Conservation (phyloP, 2,329 filamentous ascomycete species). For the Fusarium solani-melongenae region DNA sequence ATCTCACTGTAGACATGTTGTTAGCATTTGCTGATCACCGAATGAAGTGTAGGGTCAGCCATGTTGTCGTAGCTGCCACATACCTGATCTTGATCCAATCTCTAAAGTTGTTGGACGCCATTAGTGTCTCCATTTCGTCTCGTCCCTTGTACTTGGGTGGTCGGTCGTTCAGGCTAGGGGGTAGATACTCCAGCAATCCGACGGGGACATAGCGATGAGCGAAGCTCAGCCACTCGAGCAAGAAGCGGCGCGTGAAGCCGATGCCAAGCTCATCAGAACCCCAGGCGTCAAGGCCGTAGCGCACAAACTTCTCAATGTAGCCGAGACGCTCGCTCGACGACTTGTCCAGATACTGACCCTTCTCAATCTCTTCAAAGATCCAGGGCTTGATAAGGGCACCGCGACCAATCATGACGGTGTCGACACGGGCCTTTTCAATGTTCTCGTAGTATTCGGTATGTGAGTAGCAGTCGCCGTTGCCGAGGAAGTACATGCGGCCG, state of each 20-base stretch:
- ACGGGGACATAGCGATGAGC: slow-evolving; percentile 91
- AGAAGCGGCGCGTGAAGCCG: slow-evolving; percentile 88
- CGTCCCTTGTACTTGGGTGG: slow-evolving; percentile 86
- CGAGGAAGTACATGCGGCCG: slow-evolving; percentile 87
- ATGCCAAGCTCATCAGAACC: slow-evolving; percentile 95
- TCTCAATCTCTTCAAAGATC: slow-evolving; percentile 96
- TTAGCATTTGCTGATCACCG: slow-evolving; percentile 16
- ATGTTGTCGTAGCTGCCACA: slow-evolving; percentile 46
- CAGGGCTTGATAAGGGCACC: slow-evolving; percentile 97
- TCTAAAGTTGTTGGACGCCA: slow-evolving; percentile 90
- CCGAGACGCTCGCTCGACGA: slow-evolving; percentile 85
- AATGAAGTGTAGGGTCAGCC: not conserved
- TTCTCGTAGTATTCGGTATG: slow-evolving; percentile 87
- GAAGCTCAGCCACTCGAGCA: slow-evolving; percentile 97
- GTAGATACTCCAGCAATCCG: slow-evolving; percentile 87
- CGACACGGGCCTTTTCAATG: slow-evolving; percentile 81
- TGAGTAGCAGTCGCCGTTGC: slow-evolving; percentile 96
- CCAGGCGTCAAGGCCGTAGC: slow-evolving; percentile 94
- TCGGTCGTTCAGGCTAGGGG: slow-evolving; percentile 88
- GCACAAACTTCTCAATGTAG: slow-evolving; percentile 89
- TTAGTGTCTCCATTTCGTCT: slow-evolving; percentile 92
- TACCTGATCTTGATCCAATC: slow-evolving; percentile 99
- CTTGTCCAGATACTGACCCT: slow-evolving; percentile 95
- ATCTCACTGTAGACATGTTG: slow-evolving; percentile 76
- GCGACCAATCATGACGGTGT: slow-evolving; percentile 97